Evolutionary conservation across 257 asterid species (phyloP), one percentile per base, ranked within the genome.

Genomic region (Solanum medicagineum): DNA sequence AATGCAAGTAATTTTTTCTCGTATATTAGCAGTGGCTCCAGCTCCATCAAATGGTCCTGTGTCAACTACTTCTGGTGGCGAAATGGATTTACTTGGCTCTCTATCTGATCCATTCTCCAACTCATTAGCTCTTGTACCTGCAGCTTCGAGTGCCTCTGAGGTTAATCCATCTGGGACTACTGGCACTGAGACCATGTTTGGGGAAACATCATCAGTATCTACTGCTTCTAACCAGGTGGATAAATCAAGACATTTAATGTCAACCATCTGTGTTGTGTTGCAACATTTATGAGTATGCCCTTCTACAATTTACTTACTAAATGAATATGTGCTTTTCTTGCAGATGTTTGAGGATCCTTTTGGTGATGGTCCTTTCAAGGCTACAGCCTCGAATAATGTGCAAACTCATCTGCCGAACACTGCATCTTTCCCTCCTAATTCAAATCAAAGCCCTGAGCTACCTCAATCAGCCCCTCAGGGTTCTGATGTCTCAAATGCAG

Each of bases 341-440:
- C 94, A 97, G 99, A 87, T 92, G 56, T 94, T 93, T 86, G 96
- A 93, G 81, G 98, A 97, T 90, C 99, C 99, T 24, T 97, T 97
- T 85, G 99, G 99, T 53, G 98, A 95, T 86, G 98, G 95, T 62
- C 98, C 98, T 36, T 97, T 97, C 88, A 92, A 36, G 90, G 99
- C 99, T 84, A 36, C 91, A 86, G 89, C 97, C 22, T 14, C 92
- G 5, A 89, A 89, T 55, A 84, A 80, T 54, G 85, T 69, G 71
- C 86, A 94, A 84, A 80, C 85, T 81, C 93, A 89, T 84, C 91
- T 87, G 10, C 93, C 87, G 79, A 83, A 83, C 86, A 42, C 69
- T 85, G 36, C 94, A 40, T 17, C 91, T 40, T 89, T 96, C 85
- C 88, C 89, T 84, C 75, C 87, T 66, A 87, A 85, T 85, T 81